Percentiles rank a stretch among this genome's conserved stretches.
Evolutionary conservation across 2,329 filamentous ascomycete species (phyloP).

Genomic region (Didymella pomorum): DNA sequence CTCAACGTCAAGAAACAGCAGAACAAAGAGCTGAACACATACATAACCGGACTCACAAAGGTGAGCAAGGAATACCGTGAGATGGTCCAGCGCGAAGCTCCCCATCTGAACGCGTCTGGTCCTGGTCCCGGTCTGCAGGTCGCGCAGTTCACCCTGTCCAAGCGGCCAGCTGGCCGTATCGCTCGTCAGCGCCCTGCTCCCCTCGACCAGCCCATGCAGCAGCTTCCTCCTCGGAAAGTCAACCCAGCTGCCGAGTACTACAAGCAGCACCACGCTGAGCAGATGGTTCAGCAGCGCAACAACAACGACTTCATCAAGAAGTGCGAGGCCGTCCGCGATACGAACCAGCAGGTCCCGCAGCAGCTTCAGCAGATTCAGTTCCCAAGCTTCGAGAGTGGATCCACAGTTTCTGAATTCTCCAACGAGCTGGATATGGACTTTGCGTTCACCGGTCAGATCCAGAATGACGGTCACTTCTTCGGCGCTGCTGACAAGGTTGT

Average conservation of each 20-base stretch:
- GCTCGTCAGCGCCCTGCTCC: neutral
- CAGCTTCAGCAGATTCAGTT: slow-evolving; percentile 3
- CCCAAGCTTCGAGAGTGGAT: neutral
- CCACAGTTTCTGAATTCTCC: neutral
- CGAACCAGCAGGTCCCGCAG: neutral
- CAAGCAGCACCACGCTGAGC: neutral
- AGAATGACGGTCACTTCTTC: neutral
- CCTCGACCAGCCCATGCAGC: neutral
- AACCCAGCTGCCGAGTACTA: neutral
- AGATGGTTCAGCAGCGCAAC: neutral
- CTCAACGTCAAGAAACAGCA: neutral
- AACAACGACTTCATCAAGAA: neutral
- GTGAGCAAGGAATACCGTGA: slow-evolving; percentile 1
- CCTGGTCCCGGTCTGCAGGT: neutral
- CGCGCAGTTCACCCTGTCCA: neutral
- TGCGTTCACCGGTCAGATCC: neutral
- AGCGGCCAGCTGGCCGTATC: neutral
- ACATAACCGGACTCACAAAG: neutral
- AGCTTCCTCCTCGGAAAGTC: neutral
- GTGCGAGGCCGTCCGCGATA: slow-evolving; percentile 7
- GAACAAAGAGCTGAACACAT: neutral
- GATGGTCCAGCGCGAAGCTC: neutral
- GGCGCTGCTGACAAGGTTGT: neutral
- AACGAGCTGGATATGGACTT: neutral
- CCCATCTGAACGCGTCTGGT: neutral